Conservation (phyloP, 805 yeast species). For the Saccharomycopsis capsularis region DNA sequence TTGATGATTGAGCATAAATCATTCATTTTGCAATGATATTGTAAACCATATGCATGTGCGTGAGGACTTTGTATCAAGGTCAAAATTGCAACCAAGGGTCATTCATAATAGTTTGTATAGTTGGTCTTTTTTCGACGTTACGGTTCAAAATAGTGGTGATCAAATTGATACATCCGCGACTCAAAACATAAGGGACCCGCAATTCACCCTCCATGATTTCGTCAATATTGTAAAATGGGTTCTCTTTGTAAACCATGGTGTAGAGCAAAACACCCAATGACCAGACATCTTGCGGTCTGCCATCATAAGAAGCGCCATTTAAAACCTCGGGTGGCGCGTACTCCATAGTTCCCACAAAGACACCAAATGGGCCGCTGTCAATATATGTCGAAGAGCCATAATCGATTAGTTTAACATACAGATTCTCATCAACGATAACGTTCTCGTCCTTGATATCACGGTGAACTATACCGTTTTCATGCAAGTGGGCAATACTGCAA, state of each 20-base stretch:
- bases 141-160: conserved; percentile 63
- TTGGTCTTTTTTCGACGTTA: conserved; percentile 60
- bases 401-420: conserved; percentile 79
- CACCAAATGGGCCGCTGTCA: conserved; percentile 90
- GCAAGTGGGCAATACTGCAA: conserved; percentile 74
- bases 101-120: conserved; percentile 59
- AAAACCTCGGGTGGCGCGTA: conserved; percentile 97
- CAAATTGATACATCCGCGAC: conserved; percentile 53
- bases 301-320: conserved; percentile 81
- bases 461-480: conserved; percentile 81
- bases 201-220: conserved; percentile 90
- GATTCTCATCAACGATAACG: conserved; percentile 76
- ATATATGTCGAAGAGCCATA: conserved; percentile 93
- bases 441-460: conserved; percentile 95
- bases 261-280: conserved; percentile 87
- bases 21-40: too few relatives aligned
- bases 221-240: conserved; percentile 92
- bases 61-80: too few relatives aligned
- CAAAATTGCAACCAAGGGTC: conserved; percentile 58
- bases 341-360: conserved; percentile 94
- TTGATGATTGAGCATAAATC: too few relatives aligned
- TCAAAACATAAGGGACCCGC: conserved; percentile 59
- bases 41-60: too few relatives aligned
- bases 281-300: conserved; percentile 96
- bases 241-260: conserved; percentile 86